A percentile compares a stretch with the other conserved stretches of the same genome.
Evolutionary conservation across 129 eudicot genomes (phyloP).

Genomic region (Lactuca saligna): DNA sequence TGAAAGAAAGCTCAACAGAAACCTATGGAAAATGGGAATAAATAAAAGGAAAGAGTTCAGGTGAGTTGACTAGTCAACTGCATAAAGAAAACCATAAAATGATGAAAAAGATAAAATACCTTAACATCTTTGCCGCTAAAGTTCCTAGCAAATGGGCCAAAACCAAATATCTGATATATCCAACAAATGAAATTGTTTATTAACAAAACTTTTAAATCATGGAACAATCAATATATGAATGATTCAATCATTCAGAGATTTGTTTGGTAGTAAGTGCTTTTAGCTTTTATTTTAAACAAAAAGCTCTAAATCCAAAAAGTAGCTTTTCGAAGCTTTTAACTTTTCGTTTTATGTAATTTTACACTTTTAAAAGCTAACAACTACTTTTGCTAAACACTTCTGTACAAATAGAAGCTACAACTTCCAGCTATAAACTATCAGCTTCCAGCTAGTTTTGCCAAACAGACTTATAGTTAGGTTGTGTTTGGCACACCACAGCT

Average conservation of each 20-base stretch:
- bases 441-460: too few species aligned
- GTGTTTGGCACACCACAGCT: too few species aligned
- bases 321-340: too few species aligned
- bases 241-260: not conserved
- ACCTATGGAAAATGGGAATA: constrained; percentile 30
- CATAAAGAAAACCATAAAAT: constrained; percentile 5
- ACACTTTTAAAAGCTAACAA: not conserved
- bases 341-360: too few species aligned
- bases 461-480: not conserved
- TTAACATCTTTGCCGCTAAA: constrained; percentile 63
- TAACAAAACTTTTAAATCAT: not conserved
- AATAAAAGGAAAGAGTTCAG: not conserved
- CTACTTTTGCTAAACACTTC: not conserved
- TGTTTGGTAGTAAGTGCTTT: too few species aligned
- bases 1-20: constrained; percentile 72
- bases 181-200: constrained; percentile 1
- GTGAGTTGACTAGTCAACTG: constrained; percentile 2
- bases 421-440: too few species aligned
- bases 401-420: too few species aligned
- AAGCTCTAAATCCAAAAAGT: too few species aligned
- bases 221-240: too few species aligned
- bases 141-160: constrained; percentile 16
- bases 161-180: constrained; percentile 26
- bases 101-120: constrained; percentile 29
- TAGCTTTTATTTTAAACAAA: too few species aligned